phyloP scores from a whole-genome alignment of 2,329 filamentous ascomycete genomes.

The Colletotrichum sp. region DNA sequence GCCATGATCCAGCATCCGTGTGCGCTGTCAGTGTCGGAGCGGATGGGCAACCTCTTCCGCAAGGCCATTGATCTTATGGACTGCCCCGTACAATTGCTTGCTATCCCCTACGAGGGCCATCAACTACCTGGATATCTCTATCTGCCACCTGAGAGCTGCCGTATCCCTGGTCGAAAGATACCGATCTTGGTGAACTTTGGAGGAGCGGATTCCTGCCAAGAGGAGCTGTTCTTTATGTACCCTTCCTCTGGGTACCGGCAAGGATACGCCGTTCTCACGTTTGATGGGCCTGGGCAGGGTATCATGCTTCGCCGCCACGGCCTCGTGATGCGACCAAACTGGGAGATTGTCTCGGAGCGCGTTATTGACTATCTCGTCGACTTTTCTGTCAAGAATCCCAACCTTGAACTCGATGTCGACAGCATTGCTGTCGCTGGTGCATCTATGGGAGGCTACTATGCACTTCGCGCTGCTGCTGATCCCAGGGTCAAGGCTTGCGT shows the following conservation, averaged over 20 bases:
- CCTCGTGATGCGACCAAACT: slow-evolving; percentile 39
- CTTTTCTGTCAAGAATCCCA: slow-evolving; percentile 17
- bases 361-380: slow-evolving; percentile 36
- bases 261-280: slow-evolving; percentile 49
- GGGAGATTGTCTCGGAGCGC: slow-evolving; percentile 34
- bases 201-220: slow-evolving; percentile 41
- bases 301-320: slow-evolving; percentile 33
- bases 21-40: slow-evolving; percentile 25
- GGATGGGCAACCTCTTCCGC: slow-evolving; percentile 30
- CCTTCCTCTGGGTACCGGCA: slow-evolving; percentile 26
- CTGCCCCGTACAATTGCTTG: slow-evolving; percentile 28
- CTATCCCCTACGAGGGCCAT: slow-evolving; percentile 42
- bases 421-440: slow-evolving; percentile 41
- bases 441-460: slow-evolving; percentile 50
- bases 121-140: slow-evolving; percentile 42
- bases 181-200: slow-evolving; percentile 39
- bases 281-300: slow-evolving; percentile 53
- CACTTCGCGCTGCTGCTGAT: slow-evolving; percentile 46
- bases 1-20: background rate
- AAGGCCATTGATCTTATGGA: slow-evolving; percentile 33
- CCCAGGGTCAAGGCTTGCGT: slow-evolving; percentile 48
- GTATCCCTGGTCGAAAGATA: slow-evolving; percentile 26
- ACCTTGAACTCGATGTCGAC: slow-evolving; percentile 37
- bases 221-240: slow-evolving; percentile 44
- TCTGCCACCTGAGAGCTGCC: slow-evolving; percentile 29